Percentiles rank a stretch among this genome's conserved stretches.
Evolutionary conservation across 129 eudicot genomes (phyloP).

Genomic region (Lactuca saligna): DNA sequence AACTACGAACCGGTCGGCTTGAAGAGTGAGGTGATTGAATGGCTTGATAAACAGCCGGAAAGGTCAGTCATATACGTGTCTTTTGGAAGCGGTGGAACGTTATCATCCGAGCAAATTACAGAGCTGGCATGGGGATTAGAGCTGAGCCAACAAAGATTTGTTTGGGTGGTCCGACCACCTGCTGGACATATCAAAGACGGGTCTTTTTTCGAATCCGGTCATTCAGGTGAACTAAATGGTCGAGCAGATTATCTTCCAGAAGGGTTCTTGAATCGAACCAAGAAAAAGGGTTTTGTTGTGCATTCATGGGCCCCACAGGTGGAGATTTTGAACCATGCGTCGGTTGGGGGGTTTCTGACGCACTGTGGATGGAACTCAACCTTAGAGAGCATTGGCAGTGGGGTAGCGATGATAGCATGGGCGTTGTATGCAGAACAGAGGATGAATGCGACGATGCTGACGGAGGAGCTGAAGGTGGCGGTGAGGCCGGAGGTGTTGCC

Average conservation of each 20-base stretch:
- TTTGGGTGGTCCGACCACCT: constrained; percentile 55
- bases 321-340: constrained; percentile 40
- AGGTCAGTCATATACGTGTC: constrained; percentile 56
- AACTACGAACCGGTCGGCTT: constrained; percentile 24
- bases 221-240: not conserved
- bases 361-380: constrained; percentile 76
- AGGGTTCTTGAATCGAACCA: constrained; percentile 41
- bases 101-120: constrained; percentile 31
- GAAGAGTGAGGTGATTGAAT: constrained; percentile 34
- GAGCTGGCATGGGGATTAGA: constrained; percentile 58
- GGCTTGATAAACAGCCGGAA: constrained; percentile 60
- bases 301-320: constrained; percentile 52
- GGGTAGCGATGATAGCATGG: constrained; percentile 66
- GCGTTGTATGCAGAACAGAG: constrained; percentile 62
- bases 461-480: constrained; percentile 56
- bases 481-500: constrained; percentile 43
- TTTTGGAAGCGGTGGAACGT: constrained; percentile 55
- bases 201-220: constrained; percentile 13
- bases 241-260: constrained; percentile 39
- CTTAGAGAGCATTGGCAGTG: constrained; percentile 49
- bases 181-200: not conserved
- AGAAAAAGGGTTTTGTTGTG: constrained; percentile 41
- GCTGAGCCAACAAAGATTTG: constrained; percentile 43
- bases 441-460: constrained; percentile 48
- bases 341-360: constrained; percentile 55